phyloP scores from a whole-genome alignment of 192 early-diverging fungal species.

The Diversispora epigaea region DNA sequence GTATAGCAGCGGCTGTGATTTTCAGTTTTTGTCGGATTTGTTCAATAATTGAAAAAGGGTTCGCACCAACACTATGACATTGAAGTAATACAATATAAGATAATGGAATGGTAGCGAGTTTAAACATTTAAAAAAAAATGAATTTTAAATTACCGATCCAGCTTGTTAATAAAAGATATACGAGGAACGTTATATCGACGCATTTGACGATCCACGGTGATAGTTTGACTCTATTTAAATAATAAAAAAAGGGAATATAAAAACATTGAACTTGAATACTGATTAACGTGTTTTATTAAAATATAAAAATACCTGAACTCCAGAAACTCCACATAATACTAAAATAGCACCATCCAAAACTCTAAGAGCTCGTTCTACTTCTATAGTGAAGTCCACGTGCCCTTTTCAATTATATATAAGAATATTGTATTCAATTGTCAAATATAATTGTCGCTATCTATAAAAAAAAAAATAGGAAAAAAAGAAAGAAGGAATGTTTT shows the following conservation, averaged over 20 bases:
- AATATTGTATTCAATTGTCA: background rate
- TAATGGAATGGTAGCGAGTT: background rate
- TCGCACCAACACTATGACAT: conserved; percentile 67
- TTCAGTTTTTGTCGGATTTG: conserved; percentile 79
- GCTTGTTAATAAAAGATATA: conserved; percentile 88
- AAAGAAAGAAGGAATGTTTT: background rate
- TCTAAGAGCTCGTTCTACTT: conserved; percentile 83
- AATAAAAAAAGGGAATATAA: background rate
- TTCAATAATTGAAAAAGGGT: conserved; percentile 75
- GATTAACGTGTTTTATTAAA: background rate
- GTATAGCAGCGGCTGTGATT: conserved; percentile 73
- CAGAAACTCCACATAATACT: conserved; percentile 80
- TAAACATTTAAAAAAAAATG: background rate
- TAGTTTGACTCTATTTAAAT: conserved; percentile 64
- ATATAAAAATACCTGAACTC: conserved; percentile 59
- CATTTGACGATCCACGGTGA: conserved; percentile 90
- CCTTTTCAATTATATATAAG: conserved; percentile 41
- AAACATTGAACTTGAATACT: too few relatives aligned
- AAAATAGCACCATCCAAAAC: conserved; percentile 86
- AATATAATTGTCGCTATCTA: background rate
- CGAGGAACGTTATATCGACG: conserved; percentile 84
- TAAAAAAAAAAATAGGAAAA: background rate
- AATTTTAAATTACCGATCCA: conserved; percentile 61
- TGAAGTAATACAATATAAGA: background rate
- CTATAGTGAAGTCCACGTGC: conserved; percentile 88